A percentile compares a stretch with the other conserved stretches of the same genome.
phyloP scores from a whole-genome alignment of 768 basidiomycete species.

The Flagelloscypha sp. region DNA sequence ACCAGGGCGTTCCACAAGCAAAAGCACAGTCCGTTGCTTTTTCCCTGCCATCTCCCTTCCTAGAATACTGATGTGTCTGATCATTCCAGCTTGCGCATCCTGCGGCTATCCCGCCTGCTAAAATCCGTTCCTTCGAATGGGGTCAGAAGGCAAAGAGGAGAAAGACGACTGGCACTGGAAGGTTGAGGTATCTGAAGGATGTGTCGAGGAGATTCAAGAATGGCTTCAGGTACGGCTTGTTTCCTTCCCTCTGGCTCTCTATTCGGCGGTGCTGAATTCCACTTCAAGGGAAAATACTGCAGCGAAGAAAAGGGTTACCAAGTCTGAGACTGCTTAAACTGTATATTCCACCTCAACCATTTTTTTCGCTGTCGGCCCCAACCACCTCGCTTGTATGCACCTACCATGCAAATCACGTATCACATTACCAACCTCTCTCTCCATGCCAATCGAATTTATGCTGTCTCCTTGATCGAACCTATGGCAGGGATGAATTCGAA shows the following conservation, averaged over 20 bases:
- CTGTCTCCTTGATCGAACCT: too few relatives aligned
- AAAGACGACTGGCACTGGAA: conserved; percentile 98
- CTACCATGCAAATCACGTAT: too few relatives aligned
- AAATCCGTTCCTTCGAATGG: conserved; percentile 95
- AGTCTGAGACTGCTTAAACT: conserved; percentile 32
- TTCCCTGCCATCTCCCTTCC: conserved; percentile 1
- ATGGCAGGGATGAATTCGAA: too few relatives aligned
- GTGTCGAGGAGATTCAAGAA: conserved; percentile 98
- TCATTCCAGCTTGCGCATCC: conserved; percentile 71
- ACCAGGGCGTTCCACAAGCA: conserved; percentile 95
- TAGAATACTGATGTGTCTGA: conserved; percentile 3
- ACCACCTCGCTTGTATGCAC: too few relatives aligned
- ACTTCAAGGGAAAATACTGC: conserved; percentile 90
- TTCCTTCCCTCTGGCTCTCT: background rate
- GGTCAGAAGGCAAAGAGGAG: conserved; percentile 98
- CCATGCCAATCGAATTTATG: too few relatives aligned
- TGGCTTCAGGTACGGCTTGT: conserved; percentile 70
- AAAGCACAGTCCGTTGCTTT: conserved; percentile 74
- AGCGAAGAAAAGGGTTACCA: conserved; percentile 77
- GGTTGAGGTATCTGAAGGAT: conserved; percentile 88
- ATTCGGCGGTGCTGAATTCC: conserved; percentile 6
- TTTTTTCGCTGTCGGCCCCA: too few relatives aligned
- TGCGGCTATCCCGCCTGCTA: conserved; percentile 97
- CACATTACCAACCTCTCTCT: too few relatives aligned
- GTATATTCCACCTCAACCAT: too few relatives aligned